Conservation (phyloP, 2,329 filamentous ascomycete species). For the Clonostachys rosea region DNA sequence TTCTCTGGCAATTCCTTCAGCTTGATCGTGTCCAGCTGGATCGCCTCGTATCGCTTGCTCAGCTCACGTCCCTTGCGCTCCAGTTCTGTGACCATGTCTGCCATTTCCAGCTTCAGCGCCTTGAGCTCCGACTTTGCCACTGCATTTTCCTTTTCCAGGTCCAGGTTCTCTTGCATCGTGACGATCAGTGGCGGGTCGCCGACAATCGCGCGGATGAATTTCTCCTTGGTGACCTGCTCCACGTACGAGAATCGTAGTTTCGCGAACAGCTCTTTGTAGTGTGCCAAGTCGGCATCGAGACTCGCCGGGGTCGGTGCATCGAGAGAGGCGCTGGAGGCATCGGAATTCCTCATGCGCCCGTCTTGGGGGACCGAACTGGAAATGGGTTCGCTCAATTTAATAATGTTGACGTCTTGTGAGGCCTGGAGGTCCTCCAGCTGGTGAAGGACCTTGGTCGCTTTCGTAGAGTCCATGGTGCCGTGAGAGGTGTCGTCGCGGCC, state of each 20-base stretch:
- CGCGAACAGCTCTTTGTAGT: slow-evolving; percentile 93
- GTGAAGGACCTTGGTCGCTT: slow-evolving; percentile 35
- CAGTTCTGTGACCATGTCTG: slow-evolving; percentile 66
- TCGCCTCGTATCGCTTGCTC: slow-evolving; percentile 44
- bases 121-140: slow-evolving; percentile 73
- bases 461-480: slow-evolving; percentile 19
- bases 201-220: slow-evolving; percentile 89
- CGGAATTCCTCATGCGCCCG: slow-evolving; percentile 51
- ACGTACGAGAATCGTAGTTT: slow-evolving; percentile 97
- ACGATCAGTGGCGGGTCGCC: slow-evolving; percentile 86
- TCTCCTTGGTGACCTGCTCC: slow-evolving; percentile 97
- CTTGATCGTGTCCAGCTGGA: slow-evolving; percentile 41
- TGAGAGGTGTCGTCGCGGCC: too few relatives aligned
- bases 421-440: slow-evolving; percentile 49
- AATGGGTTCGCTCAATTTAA: slow-evolving; percentile 73
- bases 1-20: slow-evolving; percentile 46
- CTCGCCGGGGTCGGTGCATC: slow-evolving; percentile 69
- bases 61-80: slow-evolving; percentile 60
- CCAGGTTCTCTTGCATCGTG: slow-evolving; percentile 74
- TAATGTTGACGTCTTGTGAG: slow-evolving; percentile 63
- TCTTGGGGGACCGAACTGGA: slow-evolving; percentile 36
- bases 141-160: slow-evolving; percentile 65
- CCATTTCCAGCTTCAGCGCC: slow-evolving; percentile 74
- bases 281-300: slow-evolving; percentile 76
- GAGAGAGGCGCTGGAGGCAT: slow-evolving; percentile 62